Base-by-base conservation (phyloP, 2,329 filamentous ascomycete genomes). In the Trichoderma pleuroti region DNA sequence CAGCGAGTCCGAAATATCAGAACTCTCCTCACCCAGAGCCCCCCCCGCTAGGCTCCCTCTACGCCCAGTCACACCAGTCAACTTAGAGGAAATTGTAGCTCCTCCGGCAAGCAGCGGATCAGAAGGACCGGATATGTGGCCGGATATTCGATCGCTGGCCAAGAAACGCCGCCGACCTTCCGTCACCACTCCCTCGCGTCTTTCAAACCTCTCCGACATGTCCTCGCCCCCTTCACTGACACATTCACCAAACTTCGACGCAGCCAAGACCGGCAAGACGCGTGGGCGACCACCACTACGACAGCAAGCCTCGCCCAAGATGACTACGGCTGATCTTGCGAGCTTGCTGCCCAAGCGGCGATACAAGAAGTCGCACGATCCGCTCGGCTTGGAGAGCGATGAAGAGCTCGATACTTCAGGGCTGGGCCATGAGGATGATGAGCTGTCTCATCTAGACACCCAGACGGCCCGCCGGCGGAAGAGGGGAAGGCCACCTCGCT, bases 161-260 rank as follows among this genome's bases (percentile, higher is more conserved):
- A 85, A 85, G 74, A 82, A 83, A 64, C 83, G 83, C 28, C 80
- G 82, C 12, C 78, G 80, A 5, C 78, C 75, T 6, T 81, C 82
- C 2, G 72, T 78, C 16, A 78, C 77, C 16, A 83, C 82, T 1
- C 82, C 83, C 8, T 71, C 78, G 21, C 77, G 77, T 9, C 77
- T 82, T 28, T 82, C 82, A 57, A 79, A 83, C 72, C 73, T 81
- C n/a, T 88, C 86, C 0, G 84, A 88, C 59, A 80, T 88, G 12
- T 91, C 89, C 2, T 91, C 88, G 3, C 89, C 88, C 0, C 89
- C 89, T 0, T 91, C 89, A 0, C 81, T 91, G 5, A 91, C 89
- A 5, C 88, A 91, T 75, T 91, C 89, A 0, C 89, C 89, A 36
- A 90, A 91, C 74, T 85, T 82, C 72, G 78, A 79, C 1, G 73